Conservation (phyloP, 441 rosid genomes). For the Sinapis alba region DNA sequence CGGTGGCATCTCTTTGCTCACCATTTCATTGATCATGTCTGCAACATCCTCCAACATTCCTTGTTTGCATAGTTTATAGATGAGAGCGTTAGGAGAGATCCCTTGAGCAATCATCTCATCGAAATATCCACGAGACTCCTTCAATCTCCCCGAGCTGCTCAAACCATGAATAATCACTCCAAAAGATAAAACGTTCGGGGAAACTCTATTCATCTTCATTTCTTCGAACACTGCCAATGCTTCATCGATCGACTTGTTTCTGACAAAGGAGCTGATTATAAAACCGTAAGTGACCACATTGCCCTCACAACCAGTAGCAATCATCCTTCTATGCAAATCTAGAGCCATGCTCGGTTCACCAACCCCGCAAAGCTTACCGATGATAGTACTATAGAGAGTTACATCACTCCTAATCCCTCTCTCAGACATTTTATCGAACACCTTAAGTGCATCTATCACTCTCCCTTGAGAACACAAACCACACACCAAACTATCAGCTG, state of each 20-base stretch:
- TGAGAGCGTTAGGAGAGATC: constrained; percentile 27
- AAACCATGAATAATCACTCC: constrained; percentile 40
- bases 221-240: constrained; percentile 33
- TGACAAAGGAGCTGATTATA: constrained; percentile 3
- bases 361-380: not conserved
- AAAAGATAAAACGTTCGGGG: constrained; percentile 35
- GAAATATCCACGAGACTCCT: not conserved
- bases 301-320: not conserved
- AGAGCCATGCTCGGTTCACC: constrained; percentile 23
- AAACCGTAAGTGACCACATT: not conserved
- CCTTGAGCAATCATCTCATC: constrained; percentile 37
- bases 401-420: constrained; percentile 29
- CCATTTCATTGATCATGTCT: constrained; percentile 34
- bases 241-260: constrained; percentile 6
- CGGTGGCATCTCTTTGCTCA: constrained; percentile 28
- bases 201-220: constrained; percentile 27
- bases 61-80: constrained; percentile 35
- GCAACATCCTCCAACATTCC: constrained; percentile 40
- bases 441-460: constrained; percentile 2
- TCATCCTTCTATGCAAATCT: constrained; percentile 38
- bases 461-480: constrained; percentile 34
- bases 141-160: constrained; percentile 20
- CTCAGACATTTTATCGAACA: constrained; percentile 42
- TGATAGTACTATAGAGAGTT: constrained; percentile 26
- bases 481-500: constrained; percentile 21